These are phyloP conservation scores for Ceratocystis papillata DNA, from an alignment of 2,329 filamentous ascomycete genomes.

Conservation along the genomic window DNA sequence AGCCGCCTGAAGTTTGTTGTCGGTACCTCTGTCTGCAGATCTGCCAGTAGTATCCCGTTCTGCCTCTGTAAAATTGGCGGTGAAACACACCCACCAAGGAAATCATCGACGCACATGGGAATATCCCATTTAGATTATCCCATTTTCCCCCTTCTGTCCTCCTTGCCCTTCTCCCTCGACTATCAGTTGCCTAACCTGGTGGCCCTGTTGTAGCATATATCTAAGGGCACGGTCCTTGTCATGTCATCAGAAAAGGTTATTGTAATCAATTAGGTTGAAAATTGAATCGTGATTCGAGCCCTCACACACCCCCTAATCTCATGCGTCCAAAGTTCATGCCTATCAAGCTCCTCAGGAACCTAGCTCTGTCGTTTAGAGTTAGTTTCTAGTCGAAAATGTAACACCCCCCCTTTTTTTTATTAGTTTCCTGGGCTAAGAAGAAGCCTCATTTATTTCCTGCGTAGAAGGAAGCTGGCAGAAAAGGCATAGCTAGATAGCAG, in stretches of 20 bases:
- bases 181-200: neutral
- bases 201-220: too few species aligned
- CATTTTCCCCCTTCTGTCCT: neutral
- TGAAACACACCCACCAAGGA: neutral
- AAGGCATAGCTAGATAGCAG: too few species aligned
- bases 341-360: constrained; percentile 1
- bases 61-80: neutral
- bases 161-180: neutral
- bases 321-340: constrained; percentile 2
- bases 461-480: too few species aligned
- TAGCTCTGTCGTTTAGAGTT: constrained; percentile 1
- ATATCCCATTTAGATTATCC: neutral
- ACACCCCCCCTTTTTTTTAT: neutral
- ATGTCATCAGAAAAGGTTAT: neutral
- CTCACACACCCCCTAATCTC: constrained; percentile 5
- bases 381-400: constrained; percentile 1
- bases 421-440: neutral
- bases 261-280: neutral
- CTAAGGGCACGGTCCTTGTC: neutral
- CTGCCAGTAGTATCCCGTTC: neutral
- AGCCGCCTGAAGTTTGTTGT: too few species aligned
- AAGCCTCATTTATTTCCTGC: too few species aligned
- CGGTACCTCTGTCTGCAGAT: neutral
- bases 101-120: neutral
- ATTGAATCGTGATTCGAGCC: neutral